phyloP scores from a whole-genome alignment of 176 grass and related monocot genomes.

The Rhynchospora tenuis region DNA sequence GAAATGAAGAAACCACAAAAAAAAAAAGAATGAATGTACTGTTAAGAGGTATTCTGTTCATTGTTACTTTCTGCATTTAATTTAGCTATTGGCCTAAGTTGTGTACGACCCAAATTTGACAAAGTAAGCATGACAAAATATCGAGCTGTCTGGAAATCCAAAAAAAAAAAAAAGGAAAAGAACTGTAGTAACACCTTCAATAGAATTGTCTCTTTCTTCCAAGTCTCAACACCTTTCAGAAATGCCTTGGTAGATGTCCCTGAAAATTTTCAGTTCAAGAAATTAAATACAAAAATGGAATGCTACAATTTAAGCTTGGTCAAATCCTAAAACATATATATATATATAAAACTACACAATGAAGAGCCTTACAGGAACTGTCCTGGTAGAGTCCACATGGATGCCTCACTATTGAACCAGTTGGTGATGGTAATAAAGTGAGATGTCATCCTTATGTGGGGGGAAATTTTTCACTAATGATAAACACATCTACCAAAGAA shows the following conservation, averaged over 20 bases:
- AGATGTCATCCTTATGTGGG: not conserved
- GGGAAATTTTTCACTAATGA: not conserved
- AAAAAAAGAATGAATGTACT: not conserved
- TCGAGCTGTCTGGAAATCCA: not conserved
- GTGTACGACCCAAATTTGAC: no score
- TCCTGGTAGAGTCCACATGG: not conserved
- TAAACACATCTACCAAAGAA: not conserved
- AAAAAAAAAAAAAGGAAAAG: no score
- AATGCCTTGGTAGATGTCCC: slow-evolving; percentile 90
- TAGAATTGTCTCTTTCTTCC: slow-evolving; percentile 81
- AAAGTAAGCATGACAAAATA: no score
- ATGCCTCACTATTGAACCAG: not conserved
- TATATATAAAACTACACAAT: not conserved
- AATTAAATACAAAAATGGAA: not conserved
- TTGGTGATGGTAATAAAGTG: not conserved
- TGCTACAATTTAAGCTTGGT: not conserved
- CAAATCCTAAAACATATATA: not conserved
- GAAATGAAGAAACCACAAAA: not conserved
- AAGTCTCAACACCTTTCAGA: slow-evolving; percentile 82
- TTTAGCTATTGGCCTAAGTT: not conserved
- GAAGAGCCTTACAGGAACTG: not conserved
- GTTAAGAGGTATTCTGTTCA: not conserved
- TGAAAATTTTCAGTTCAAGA: slow-evolving; percentile 17
- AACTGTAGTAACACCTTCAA: slow-evolving; percentile 41
- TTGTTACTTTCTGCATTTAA: not conserved